Base-by-base conservation (phyloP, 768 basidiomycete genomes). In the Phylloporus arenicola region DNA sequence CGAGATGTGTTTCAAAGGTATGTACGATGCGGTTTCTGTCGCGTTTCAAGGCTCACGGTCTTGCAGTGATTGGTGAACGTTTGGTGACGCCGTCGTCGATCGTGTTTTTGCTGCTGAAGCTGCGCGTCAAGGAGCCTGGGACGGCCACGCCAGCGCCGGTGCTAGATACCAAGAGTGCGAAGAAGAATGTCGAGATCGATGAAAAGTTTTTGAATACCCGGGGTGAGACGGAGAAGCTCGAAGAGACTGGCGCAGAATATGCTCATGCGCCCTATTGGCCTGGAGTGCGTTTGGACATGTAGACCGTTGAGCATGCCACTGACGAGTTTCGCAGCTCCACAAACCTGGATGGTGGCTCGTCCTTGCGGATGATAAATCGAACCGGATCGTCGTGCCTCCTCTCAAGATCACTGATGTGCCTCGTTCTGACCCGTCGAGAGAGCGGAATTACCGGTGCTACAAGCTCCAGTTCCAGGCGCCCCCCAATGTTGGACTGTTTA, bases 191-290 rank as follows among this genome's bases (percentile, higher is more conserved):
- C 29, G 79, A 81, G 53, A 79, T 78, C 51, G 86, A 91, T 45
- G 77, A 84, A 42, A 76, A 81, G 53, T 90, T 93, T 68, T 72
- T 94, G 41, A 70, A 68, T 17, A 76, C 78, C 29, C 74, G 81
- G 19, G 75, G 75, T 29, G 84, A 86, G 4, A 73, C 77, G 0
- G 89, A 90, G 57, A 82, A 84, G 45, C 55, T 82, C 0, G 67
- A 72, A n/a, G 71, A 71, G 24, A 62, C 61, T n/a, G 57, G 70
- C 10, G 71, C 71, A 45, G 81, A 77, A 24, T 82, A 72, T 51
- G 92, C 87, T n/a, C 94, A 99, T 64, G 90, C 94, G 7, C 95
- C 95, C 5, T 78, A 80, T 61, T 98, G 92, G 92, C 92, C 95
- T 49, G 80, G 77, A 52, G 92, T 94, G 59, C 39, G 86, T 72